Percentiles rank a stretch among this genome's conserved stretches.
Conservation (phyloP, 306 rosid genomes). For the Erythrophleum fordii region DNA sequence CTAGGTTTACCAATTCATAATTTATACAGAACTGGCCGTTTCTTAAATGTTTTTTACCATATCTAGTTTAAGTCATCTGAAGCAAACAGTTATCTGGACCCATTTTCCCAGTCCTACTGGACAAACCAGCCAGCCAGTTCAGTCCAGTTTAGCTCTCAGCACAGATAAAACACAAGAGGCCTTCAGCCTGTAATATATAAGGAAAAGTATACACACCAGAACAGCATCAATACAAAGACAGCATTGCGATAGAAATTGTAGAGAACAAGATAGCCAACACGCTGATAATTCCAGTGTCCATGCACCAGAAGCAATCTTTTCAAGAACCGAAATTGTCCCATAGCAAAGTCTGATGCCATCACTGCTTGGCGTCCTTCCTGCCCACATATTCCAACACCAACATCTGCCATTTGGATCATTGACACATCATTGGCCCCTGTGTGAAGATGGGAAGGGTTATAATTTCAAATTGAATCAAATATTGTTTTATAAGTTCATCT, state of each 20-base stretch:
- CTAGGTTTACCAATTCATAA: not conserved
- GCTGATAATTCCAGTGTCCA: slow-evolving; percentile 99
- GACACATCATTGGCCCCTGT: slow-evolving; percentile 99
- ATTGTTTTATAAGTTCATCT: slow-evolving; percentile 28
- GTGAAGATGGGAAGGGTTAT: slow-evolving; percentile 24
- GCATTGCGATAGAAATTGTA: slow-evolving; percentile 99
- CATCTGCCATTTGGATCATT: slow-evolving; percentile 99
- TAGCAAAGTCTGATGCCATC: slow-evolving; percentile 99
- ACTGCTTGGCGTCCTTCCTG: slow-evolving; percentile 99
- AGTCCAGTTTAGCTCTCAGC: not conserved
- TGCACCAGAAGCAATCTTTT: slow-evolving; percentile 89
- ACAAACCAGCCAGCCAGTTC: not conserved
- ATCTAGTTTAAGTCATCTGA: not conserved
- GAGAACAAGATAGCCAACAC: slow-evolving; percentile 86
- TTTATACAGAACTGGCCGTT: not conserved
- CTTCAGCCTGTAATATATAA: slow-evolving; percentile 28
- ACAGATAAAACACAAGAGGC: not conserved
- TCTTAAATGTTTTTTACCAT: not conserved
- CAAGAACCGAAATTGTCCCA: slow-evolving; percentile 95
- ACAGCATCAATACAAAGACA: slow-evolving; percentile 94
- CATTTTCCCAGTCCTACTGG: slow-evolving; percentile 3
- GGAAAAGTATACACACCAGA: slow-evolving; percentile 71
- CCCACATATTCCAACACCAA: slow-evolving; percentile 98
- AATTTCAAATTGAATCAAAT: slow-evolving; percentile 28
- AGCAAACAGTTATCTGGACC: not conserved